Conservation (phyloP, 805 yeast genomes). For the Wickerhamomyces silvicola region DNA sequence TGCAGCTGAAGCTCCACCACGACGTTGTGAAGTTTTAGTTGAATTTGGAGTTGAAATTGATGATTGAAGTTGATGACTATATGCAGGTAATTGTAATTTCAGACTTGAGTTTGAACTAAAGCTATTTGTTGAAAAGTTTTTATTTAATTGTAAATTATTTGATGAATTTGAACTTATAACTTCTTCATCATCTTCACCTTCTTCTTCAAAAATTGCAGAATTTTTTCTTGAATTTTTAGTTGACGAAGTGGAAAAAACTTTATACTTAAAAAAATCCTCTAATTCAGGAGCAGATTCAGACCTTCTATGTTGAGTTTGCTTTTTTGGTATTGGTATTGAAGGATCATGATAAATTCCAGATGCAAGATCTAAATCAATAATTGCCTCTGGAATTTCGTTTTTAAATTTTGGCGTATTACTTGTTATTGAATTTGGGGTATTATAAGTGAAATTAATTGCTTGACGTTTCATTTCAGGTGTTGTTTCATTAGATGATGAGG, state of each 20-base stretch:
- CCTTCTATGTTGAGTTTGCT: constrained; percentile 37
- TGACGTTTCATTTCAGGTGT: constrained; percentile 20
- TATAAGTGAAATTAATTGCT: constrained; percentile 2
- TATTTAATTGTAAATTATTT: constrained; percentile 4
- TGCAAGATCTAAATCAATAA: constrained; percentile 51
- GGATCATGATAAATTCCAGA: constrained; percentile 31
- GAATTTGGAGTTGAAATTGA: constrained; percentile 25
- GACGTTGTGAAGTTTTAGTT: constrained; percentile 10
- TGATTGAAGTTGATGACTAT: constrained; percentile 7
- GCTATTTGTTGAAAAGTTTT: constrained; percentile 18
- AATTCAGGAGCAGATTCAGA: constrained; percentile 54
- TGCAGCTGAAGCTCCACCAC: constrained; percentile 38
- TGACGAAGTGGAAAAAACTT: constrained; percentile 6
- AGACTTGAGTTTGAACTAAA: constrained; percentile 9
- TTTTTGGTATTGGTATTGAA: constrained; percentile 19
- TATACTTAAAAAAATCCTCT: constrained; percentile 25
- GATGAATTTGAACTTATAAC: constrained; percentile 15
- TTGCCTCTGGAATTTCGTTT: constrained; percentile 41
- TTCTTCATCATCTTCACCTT: constrained; percentile 21
- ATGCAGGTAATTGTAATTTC: constrained; percentile 1
- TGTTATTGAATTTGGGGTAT: constrained; percentile 13
- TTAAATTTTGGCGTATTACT: constrained; percentile 16
- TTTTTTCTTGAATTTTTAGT: constrained; percentile 15
- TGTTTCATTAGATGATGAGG: constrained; percentile 19
- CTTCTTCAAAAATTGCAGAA: constrained; percentile 28